Evolutionary conservation across 495 filamentous ascomycete genomes (phyloP).

Genomic region (Aspergillus affinis): DNA sequence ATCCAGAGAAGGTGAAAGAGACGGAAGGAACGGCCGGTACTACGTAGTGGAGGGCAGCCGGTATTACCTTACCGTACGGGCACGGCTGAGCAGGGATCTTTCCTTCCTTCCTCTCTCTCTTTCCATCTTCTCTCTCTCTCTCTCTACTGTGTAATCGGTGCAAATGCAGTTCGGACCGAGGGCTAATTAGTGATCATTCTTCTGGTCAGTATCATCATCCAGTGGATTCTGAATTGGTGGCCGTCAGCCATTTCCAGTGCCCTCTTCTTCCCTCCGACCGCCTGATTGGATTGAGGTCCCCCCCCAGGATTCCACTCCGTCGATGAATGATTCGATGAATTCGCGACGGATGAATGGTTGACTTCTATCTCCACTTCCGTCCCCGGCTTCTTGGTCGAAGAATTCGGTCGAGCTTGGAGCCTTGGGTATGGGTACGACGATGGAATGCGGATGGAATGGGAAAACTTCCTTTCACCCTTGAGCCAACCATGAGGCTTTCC

Average conservation of each 20-base stretch:
- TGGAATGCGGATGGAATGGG: conserved; percentile 3
- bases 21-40: neutral
- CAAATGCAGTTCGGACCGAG: too few relatives aligned
- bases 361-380: conserved; percentile 5
- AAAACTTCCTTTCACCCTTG: conserved; percentile 15
- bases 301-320: neutral
- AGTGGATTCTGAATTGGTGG: too few relatives aligned
- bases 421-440: neutral
- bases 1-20: neutral
- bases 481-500: conserved; percentile 12
- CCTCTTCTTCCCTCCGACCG: too few relatives aligned
- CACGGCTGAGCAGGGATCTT: neutral
- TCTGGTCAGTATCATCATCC: too few relatives aligned
- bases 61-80: neutral
- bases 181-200: neutral
- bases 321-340: neutral
- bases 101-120: neutral
- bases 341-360: neutral
- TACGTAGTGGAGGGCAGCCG: neutral
- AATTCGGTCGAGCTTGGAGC: neutral
- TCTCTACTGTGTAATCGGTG: too few relatives aligned
- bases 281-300: neutral
- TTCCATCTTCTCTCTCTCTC: too few relatives aligned
- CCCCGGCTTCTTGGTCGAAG: neutral
- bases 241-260: too few relatives aligned